Base-by-base conservation (phyloP, 257 asterid species). In the Petunia secreta region DNA sequence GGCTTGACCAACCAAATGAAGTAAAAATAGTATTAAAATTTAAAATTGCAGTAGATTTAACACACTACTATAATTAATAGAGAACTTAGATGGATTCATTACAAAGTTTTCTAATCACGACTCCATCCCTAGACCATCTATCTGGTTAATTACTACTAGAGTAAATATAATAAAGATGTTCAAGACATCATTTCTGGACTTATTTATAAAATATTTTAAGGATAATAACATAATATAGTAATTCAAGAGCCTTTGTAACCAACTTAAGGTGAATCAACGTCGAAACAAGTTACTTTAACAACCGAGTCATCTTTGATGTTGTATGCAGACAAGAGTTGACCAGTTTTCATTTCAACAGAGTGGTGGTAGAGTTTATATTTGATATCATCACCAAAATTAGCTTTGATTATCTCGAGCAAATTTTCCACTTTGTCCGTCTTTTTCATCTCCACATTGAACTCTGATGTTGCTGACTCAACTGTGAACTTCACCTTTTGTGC, bases 241-340 rank as follows among this genome's bases (percentile, higher is more conserved):
- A 43, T 68, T 68, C n/a, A 43, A 8, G 39, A 68, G 5, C 16
- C 40, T 68, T 66, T n/a, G 43, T 50, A 41, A 41, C 15, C 75
- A 68, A 16, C 3, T 59, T 59, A 71, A 71, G 44, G 62, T 50
- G 44, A 71, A 10, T 71, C 7, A 0, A 36, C 3, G 10, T 25
- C 25, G 25, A 8, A 11, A n/a, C 60, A 48, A 36, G 13, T 50
- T 11, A 71, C 77, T 9, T 71, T 71, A 34, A 71, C 77, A 48
- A 71, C 58, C 25, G 77, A 71, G 7, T 34, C 62, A 48, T 71
- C 60, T 71, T 50, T 48, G 62, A 71, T 59, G 77, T 71, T 48
- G 77, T 71, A 48, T 48, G 77, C 40, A 34, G 77, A 71, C 46
- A 71, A 48, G 6, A 25, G 10, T 4, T 71, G 11, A 36, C 25